phyloP scores from a whole-genome alignment of 148 eudicot genomes.

The Suaeda aralocaspica region DNA sequence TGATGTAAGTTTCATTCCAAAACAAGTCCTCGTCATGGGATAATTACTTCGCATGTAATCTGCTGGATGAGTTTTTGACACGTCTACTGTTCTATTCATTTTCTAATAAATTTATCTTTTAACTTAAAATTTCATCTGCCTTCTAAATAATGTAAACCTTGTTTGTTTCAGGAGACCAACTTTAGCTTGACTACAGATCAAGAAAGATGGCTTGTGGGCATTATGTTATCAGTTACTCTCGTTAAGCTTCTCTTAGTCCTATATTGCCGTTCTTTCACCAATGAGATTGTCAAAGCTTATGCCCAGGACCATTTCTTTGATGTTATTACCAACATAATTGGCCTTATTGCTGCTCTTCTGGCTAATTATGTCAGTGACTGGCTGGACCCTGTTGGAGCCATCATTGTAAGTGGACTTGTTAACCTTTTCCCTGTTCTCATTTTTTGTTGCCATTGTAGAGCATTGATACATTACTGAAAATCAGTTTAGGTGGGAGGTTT shows the following conservation, averaged over 20 bases:
- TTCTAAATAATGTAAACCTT: background rate
- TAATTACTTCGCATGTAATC: background rate
- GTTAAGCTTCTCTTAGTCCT: conserved; percentile 70
- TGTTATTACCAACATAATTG: conserved; percentile 86
- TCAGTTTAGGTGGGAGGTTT: background rate
- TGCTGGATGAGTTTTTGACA: background rate
- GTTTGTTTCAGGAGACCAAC: conserved; percentile 38
- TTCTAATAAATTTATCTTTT: background rate
- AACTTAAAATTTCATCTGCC: conserved; percentile 4
- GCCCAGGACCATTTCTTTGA: conserved; percentile 98
- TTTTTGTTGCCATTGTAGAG: background rate
- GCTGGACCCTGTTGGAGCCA: conserved; percentile 97
- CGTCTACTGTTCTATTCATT: background rate
- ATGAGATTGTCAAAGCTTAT: conserved; percentile 96
- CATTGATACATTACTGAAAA: background rate
- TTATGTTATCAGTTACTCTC: conserved; percentile 78
- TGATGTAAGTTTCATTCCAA: conserved; percentile 39
- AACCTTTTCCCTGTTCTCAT: background rate
- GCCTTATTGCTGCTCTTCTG: conserved; percentile 81
- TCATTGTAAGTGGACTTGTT: conserved; percentile 52
- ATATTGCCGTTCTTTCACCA: conserved; percentile 84
- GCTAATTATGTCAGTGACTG: conserved; percentile 67
- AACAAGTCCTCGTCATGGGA: background rate
- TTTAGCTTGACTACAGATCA: conserved; percentile 52
- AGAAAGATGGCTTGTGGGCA: conserved; percentile 79